Evolutionary conservation across 2,329 filamentous ascomycete species (phyloP).

Genomic region (Aureobasidium sp.): DNA sequence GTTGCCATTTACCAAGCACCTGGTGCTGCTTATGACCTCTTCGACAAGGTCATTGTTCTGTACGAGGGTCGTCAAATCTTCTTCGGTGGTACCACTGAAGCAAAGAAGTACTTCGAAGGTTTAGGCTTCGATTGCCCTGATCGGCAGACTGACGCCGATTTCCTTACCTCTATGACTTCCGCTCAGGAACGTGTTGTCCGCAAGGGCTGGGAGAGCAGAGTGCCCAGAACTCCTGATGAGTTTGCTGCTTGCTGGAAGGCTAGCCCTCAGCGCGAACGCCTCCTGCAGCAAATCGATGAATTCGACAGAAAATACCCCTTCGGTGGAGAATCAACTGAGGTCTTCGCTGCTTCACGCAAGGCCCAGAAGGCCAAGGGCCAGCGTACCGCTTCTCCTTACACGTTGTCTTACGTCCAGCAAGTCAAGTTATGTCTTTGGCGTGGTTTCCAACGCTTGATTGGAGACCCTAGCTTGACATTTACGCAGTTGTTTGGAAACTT

Average conservation of each 20-base stretch:
- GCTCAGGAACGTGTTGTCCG: slow-evolving; percentile 38
- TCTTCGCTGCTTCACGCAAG: slow-evolving; percentile 38
- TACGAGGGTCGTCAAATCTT: slow-evolving; percentile 64
- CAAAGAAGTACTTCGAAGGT: slow-evolving; percentile 60
- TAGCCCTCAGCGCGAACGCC: slow-evolving; percentile 38
- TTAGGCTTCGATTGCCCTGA: slow-evolving; percentile 65
- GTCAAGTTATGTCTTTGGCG: slow-evolving; percentile 70
- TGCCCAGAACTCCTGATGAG: slow-evolving; percentile 41
- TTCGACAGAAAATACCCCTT: slow-evolving; percentile 39
- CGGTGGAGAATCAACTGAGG: slow-evolving; percentile 35
- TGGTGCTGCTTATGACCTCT: slow-evolving; percentile 59
- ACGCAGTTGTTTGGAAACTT: slow-evolving; percentile 63
- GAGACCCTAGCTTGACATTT: slow-evolving; percentile 67
- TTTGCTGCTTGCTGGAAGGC: slow-evolving; percentile 46
- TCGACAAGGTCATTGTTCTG: slow-evolving; percentile 61
- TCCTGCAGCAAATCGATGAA: slow-evolving; percentile 37
- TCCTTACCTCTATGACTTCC: slow-evolving; percentile 64
- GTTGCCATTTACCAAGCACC: slow-evolving; percentile 69
- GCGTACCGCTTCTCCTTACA: slow-evolving; percentile 65
- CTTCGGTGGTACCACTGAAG: slow-evolving; percentile 55
- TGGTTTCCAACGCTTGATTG: slow-evolving; percentile 66
- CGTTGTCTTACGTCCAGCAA: slow-evolving; percentile 68
- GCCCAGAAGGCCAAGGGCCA: slow-evolving; percentile 38
- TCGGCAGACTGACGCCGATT: slow-evolving; percentile 66
- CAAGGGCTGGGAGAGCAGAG: slow-evolving; percentile 35